Evolutionary conservation across 768 basidiomycete species (phyloP), one percentile per base, ranked within the genome.

Genomic region (Rhizopogon roseolus): DNA sequence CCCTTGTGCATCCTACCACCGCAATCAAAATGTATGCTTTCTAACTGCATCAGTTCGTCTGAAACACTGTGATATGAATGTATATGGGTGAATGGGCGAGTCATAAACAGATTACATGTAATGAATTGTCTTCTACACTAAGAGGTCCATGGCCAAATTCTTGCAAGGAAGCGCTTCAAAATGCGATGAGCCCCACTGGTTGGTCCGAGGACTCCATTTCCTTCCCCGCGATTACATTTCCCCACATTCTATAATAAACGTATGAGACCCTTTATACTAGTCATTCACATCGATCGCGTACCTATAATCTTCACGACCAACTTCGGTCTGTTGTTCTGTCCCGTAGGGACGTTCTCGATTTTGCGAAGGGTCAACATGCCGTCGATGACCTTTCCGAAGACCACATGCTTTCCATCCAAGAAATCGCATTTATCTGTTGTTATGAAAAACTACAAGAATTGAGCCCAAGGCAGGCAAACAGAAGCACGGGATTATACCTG

Each of bases 311-410:
- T 94, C 10, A 94, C 92, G 2, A 81, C 80, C 25, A 97, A 69
- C 66, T 97, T 97, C 0, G 94, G 93, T 49, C 92, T 73, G 64
- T 92, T 95, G 67, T 94, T 96, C 4, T 84, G 81, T 1, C 92
- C 93, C 0, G 93, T 98, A 8, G 94, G 82, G 0, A 98, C 93
- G 59, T 94, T 92, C 73, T 99, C 97, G 53, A 99, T 91, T 69
- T 98, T 98, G 59, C 96, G 80, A 49, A 99, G 76, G 4, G 93
- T 96, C 55, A 99, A 81, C 88, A 98, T 91, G 25, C 93, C 93
- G 54, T 97, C 92, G 57, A 91, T 81, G 36, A 96, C 89, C 59
- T 80, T 85, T 6, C 93, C 93, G 62, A 97, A 97, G 2, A 95
- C 93, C 60, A 94, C 88, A 66, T 96, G 93, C 68, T 95, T 93